A percentile compares a stretch with the other conserved stretches of the same genome.
Conservation (phyloP, 495 filamentous ascomycete species). For the Lasiosphaeris hirsuta region DNA sequence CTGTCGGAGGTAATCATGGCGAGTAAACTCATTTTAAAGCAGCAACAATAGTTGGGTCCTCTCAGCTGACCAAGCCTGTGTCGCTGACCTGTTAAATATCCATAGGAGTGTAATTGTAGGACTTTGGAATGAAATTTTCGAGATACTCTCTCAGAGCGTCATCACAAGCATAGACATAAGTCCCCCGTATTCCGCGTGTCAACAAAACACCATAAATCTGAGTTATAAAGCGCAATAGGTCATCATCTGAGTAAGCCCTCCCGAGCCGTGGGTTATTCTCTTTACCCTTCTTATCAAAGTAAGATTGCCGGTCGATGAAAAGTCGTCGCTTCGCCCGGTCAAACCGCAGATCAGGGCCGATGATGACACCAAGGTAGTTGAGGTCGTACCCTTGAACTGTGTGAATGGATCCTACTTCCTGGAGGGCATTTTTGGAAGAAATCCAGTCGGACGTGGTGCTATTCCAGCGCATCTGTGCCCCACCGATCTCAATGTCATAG, state of each 20-base stretch:
- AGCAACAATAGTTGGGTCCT: no score
- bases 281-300: constrained; percentile 5
- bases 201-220: neutral
- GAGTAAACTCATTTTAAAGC: no score
- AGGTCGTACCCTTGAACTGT: constrained; percentile 5
- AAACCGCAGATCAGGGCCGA: neutral
- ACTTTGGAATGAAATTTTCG: neutral
- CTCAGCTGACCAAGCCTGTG: no score
- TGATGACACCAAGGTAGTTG: constrained; percentile 3
- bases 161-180: neutral
- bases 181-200: neutral
- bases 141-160: neutral
- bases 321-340: neutral
- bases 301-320: neutral
- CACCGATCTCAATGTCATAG: neutral
- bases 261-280: neutral
- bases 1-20: no score
- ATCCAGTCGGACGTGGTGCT: neutral
- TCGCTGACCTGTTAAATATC: no score
- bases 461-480: neutral
- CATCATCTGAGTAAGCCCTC: neutral
- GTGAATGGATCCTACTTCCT: constrained; percentile 3
- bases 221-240: neutral
- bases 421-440: neutral
- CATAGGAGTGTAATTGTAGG: neutral